Base-by-base conservation (phyloP, 306 rosid genomes). In the Cucumis sativus region DNA sequence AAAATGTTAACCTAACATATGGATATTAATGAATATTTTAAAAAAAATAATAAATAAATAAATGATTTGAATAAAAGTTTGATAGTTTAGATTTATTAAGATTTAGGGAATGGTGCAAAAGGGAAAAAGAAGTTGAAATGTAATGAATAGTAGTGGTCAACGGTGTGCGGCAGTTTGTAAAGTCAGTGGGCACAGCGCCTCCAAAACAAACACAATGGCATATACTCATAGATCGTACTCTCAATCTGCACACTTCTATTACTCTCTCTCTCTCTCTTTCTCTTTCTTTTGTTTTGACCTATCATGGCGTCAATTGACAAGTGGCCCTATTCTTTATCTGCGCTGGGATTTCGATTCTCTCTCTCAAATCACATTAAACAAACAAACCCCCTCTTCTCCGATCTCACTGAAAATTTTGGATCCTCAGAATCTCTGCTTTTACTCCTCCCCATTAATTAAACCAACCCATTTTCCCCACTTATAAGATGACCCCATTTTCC, bases 361-460 rank as follows among this genome's bases (percentile, higher is more conserved):
- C 9, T 70, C 58, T 1, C 84, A 80, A 62, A 80, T 61, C 67
- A 28, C n/a, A 63, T 14, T 63, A 77, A 81, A 82, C 67, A 54
- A 54, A 33, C 37, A 28, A 28, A 28, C 60, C 30, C 20, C 35
- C 18, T 13, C n/a, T 28, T 5, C 72, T 77, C 77, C 60, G 87
- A 88, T 91, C 91, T 89, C 84, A n/a, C 62, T 88, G 86, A 89
- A 76, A 76, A 77, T 69, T 43, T 86, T 85, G 87, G 96, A 93
- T 91, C 91, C 90, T 91, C 89, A 87, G 89, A 89, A 93, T 93
- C 97, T 85, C 79, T 75, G 83, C 86, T 81, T 90, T 92, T 81
- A 85, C 77, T 59, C 75, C 78, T 74, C 67, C 79, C 10, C 59
- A 72, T 83, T 81, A 33, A 80, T 78, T 73, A 73, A 79, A 83